Evolutionary conservation across 352 stramenopile genomes (phyloP).

Genomic region (Phytophthora colocasiae): DNA sequence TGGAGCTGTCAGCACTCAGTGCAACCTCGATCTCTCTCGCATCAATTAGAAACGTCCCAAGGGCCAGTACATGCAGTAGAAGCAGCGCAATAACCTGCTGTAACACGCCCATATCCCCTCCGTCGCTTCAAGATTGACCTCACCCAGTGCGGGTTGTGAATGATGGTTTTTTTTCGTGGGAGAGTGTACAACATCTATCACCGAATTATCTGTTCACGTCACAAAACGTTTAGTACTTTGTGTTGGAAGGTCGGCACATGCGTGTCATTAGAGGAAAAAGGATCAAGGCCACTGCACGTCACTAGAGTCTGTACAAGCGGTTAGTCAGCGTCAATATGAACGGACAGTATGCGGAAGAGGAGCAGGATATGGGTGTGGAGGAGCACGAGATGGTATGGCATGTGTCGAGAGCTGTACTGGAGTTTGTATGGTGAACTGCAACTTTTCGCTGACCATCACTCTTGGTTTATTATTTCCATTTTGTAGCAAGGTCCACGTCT

Average conservation of each 20-base stretch:
- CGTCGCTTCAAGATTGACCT: constrained; percentile 29
- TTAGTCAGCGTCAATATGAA: constrained; percentile 16
- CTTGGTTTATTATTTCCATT: constrained; percentile 13
- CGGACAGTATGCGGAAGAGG: constrained; percentile 57
- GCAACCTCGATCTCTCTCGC: constrained; percentile 21
- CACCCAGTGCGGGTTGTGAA: constrained; percentile 16
- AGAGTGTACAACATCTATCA: constrained; percentile 20
- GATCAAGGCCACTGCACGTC: background rate
- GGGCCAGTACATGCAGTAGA: background rate
- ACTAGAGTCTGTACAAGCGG: background rate
- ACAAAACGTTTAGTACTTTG: constrained; percentile 7
- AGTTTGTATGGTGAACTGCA: constrained; percentile 38
- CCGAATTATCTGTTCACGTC: background rate
- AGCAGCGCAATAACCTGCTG: background rate
- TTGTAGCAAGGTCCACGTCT: constrained; percentile 74
- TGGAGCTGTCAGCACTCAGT: constrained; percentile 15
- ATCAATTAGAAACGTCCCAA: background rate
- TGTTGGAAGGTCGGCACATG: constrained; percentile 3
- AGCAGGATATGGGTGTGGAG: constrained; percentile 44
- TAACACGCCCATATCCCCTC: constrained; percentile 1
- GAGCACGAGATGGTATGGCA: constrained; percentile 52
- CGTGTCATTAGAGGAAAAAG: constrained; percentile 1
- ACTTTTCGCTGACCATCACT: constrained; percentile 13
- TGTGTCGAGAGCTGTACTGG: background rate
- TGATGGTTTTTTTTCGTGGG: constrained; percentile 21